Percentiles rank a stretch among this genome's conserved stretches.
These are phyloP conservation scores for Heliosperma pusillum DNA, from an alignment of 148 eudicot genomes.

Conservation along the genomic window DNA sequence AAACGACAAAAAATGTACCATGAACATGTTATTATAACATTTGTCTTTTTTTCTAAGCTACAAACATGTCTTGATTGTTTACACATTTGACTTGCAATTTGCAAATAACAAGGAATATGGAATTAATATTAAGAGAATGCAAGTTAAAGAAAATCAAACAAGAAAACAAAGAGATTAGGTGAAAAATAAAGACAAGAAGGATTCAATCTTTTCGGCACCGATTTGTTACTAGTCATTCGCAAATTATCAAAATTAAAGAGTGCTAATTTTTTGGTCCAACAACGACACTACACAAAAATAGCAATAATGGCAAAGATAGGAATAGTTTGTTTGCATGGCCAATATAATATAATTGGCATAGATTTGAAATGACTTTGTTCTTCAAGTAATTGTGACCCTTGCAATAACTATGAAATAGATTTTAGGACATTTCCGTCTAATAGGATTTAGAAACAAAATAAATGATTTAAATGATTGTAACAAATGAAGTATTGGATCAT, in stretches of 20 bases:
- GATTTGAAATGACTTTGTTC: too few species aligned
- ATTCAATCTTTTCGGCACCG: conserved; percentile 13
- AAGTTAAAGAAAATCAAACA: not conserved
- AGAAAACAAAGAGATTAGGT: conserved; percentile 19
- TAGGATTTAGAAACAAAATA: too few species aligned
- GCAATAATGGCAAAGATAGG: not conserved
- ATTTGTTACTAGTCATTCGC: not conserved
- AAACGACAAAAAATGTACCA: not conserved
- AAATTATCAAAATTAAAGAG: not conserved
- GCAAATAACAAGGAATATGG: not conserved
- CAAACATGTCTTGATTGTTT: conserved; percentile 5
- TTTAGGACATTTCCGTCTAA: too few species aligned
- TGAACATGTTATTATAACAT: not conserved
- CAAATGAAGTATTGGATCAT: too few species aligned
- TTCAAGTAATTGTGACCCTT: too few species aligned
- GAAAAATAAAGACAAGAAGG: not conserved
- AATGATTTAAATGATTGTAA: too few species aligned
- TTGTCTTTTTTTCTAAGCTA: not conserved
- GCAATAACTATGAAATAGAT: too few species aligned
- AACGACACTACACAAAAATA: not conserved
- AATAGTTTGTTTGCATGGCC: not conserved
- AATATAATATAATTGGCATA: too few species aligned
- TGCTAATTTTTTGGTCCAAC: not conserved
- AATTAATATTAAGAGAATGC: not conserved
- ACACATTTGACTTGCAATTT: conserved; percentile 15